Evolutionary conservation across 208 protist species (phyloP), one percentile per base, ranked within the genome.

Genomic region (Wallacemonas rigidus): DNA sequence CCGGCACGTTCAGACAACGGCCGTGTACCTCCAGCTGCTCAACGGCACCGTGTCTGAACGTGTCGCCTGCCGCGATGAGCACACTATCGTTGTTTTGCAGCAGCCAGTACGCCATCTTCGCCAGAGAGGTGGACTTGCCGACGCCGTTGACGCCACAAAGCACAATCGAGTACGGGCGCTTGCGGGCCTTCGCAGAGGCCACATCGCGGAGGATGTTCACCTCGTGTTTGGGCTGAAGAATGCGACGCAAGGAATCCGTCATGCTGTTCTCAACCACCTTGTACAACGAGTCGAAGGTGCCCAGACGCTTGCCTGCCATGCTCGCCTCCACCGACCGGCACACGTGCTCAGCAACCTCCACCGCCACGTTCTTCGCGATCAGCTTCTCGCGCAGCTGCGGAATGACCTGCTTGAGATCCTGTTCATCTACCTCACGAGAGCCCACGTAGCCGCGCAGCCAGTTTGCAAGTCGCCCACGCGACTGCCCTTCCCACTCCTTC

Each of bases 101-200:
- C 45, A 99, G 86, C 95, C 96, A 99, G 80, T 95, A 99, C 14
- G 92, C 85, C 54, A 99, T 93, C 86, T 99, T 99, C 15, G 98
- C 89, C 4, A 99, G 88, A n/a, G 97, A 98, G 1, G 99, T 99
- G 1, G 95, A 99, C 88, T 99, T 99, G 44, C 99, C 99, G 2
- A 99, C 98, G 50, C 99, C 99, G 81, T 99, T 99, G n/a, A 99
- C 99, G 53, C 99, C 99, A 69, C 96, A 96, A 17, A 99, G 96
- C 17, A 98, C 92, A 57, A 99, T 99, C 1, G 93, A 86, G 86
- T 98, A 99, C 3, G 98, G 98, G 44, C 93, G 74, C 12, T 88
- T 77, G 26, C 93, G 76, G 40, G 87, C 71, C 70, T 87, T 88
- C 14, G 82, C 65, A 1, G 71, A 72, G 15, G 80, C 77, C 2